Evolutionary conservation across 306 rosid genomes (phyloP), one percentile per base, ranked within the genome.

Genomic region (Cyclanthera cordifolia): DNA sequence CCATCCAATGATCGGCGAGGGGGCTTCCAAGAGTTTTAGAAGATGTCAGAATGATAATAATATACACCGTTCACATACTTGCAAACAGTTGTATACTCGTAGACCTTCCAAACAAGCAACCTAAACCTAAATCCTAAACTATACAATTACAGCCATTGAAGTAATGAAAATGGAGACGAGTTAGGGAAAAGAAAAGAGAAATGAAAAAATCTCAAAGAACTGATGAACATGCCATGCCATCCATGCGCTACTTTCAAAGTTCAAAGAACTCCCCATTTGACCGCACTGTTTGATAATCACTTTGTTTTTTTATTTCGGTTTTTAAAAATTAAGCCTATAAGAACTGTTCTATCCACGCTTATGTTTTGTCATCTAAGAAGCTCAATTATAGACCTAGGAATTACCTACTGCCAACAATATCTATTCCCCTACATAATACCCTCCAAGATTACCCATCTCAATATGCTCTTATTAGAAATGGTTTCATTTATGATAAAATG

Each of bases 1-100:
- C 96, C 96, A 78, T 83, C 96, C 85, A 93, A 80, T 54, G 95
- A 93, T 65, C 78, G 77, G 53, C 80, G 85, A 72, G 95, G 88
- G 57, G 94, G 94, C 96, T 93, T 70, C 77, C 54, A 82, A 77
- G 70, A 63, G 20, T 61, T 39, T 19, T 58, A 49, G 37, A 55
- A 71, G 74, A 72, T 21, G 68, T 85, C 73, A 81, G 74, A 43
- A 52, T 51, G 65, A 59, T 46, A 24, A 64, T 46, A 24, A 67
- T 24, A 27, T 67, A 46, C 16, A 50, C 12, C 24, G n/a, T 14
- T 45, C 55, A 17, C n/a, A 37, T 12, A 34, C 9, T 61, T 61
- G 50, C 68, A 39, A 39, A 61, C 50, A 39, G 37, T 19, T 4
- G 15, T 16, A 59, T 32, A 32, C 45, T 58, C 66, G 8, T 14